Evolutionary conservation across 495 filamentous ascomycete genomes (phyloP).

Genomic region (Geoglossum glabrum): DNA sequence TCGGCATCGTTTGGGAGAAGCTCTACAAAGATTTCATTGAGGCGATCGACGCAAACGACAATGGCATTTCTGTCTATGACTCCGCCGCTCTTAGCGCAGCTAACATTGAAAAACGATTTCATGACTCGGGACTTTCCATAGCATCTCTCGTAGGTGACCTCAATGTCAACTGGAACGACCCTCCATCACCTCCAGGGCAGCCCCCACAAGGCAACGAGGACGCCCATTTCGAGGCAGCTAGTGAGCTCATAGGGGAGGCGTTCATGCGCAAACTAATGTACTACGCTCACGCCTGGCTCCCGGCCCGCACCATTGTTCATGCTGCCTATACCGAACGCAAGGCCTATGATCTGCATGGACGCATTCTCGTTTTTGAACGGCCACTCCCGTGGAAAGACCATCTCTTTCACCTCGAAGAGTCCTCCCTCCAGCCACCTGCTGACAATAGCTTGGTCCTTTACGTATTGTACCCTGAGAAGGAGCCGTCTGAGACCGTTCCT

Average conservation of each 20-base stretch:
- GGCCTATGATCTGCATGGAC: constrained; percentile 48
- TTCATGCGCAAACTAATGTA: constrained; percentile 61
- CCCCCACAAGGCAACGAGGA: constrained; percentile 57
- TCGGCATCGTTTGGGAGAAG: constrained; percentile 62
- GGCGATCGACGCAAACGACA: constrained; percentile 92
- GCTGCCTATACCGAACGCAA: constrained; percentile 44
- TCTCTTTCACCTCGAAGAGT: constrained; percentile 66
- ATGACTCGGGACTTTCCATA: constrained; percentile 59
- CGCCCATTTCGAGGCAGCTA: constrained; percentile 52
- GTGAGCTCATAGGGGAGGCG: constrained; percentile 62
- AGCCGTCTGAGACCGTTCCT: constrained; percentile 28
- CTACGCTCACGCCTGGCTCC: constrained; percentile 59
- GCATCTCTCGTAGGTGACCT: constrained; percentile 65
- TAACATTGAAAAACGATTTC: constrained; percentile 57
- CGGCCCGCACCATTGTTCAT: constrained; percentile 59
- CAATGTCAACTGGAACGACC: constrained; percentile 52
- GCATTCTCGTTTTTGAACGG: constrained; percentile 58
- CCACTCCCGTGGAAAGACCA: constrained; percentile 91
- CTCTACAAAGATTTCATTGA: constrained; percentile 88
- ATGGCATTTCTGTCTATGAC: constrained; percentile 73
- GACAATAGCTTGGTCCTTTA: constrained; percentile 41
- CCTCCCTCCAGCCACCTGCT: constrained; percentile 6
- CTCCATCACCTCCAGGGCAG: constrained; percentile 23
- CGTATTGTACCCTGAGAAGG: constrained; percentile 79
- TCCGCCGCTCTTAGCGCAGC: constrained; percentile 37